phyloP scores from a whole-genome alignment of 352 stramenopile genomes.

The Globisporangium acanthophoron region DNA sequence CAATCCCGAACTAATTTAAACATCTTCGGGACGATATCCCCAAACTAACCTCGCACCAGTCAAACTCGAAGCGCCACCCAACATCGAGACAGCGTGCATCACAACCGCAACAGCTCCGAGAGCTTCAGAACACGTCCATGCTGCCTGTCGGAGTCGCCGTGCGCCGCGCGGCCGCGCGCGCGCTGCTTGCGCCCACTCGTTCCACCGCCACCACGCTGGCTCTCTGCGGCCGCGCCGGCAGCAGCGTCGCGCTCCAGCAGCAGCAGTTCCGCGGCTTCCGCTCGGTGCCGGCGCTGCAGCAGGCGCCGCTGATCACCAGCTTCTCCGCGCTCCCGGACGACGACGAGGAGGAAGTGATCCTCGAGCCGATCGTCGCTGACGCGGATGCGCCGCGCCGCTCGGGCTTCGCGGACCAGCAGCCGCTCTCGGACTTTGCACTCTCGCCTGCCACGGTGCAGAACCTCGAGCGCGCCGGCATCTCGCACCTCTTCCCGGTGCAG shows the following conservation, averaged over 20 bases:
- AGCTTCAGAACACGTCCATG: constrained; percentile 15
- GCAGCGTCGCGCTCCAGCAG: neutral
- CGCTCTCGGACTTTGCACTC: constrained; percentile 57
- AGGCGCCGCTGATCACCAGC: neutral
- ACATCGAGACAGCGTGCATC: constrained; percentile 5
- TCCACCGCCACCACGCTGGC: neutral
- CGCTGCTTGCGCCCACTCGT: constrained; percentile 2
- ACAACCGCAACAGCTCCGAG: constrained; percentile 7
- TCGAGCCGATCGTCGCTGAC: constrained; percentile 26
- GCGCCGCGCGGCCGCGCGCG: constrained; percentile 17
- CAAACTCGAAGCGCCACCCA: constrained; percentile 7
- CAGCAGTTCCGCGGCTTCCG: neutral
- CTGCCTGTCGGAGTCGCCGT: constrained; percentile 24
- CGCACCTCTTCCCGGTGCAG: constrained; percentile 81
- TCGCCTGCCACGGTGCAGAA: constrained; percentile 54
- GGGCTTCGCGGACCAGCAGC: constrained; percentile 73
- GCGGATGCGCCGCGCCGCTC: constrained; percentile 12
- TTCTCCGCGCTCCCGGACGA: constrained; percentile 8
- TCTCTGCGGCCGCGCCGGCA: neutral
- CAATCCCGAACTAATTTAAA: neutral
- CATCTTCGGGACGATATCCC: constrained; percentile 16
- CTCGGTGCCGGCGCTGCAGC: neutral
- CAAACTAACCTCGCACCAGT: constrained; percentile 6
- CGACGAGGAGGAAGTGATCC: constrained; percentile 35
- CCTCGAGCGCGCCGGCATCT: constrained; percentile 56